Evolutionary conservation across 2,329 filamentous ascomycete species (phyloP), one percentile per base, ranked within the genome.

Genomic region (Cordyceps cicadae): DNA sequence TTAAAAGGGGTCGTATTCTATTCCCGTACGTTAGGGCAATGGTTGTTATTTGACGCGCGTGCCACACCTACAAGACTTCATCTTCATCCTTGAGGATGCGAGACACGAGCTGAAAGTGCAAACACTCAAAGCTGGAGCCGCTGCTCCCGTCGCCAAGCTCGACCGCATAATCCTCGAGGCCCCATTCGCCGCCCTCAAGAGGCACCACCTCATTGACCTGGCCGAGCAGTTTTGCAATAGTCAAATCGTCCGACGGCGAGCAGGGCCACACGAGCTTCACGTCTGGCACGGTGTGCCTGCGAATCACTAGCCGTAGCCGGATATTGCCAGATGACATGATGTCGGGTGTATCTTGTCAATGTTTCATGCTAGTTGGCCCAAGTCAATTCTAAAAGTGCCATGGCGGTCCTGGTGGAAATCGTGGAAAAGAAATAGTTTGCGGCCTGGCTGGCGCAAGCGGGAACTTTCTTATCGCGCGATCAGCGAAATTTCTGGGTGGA

Each of bases 101-200:
- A 15, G 79, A 77, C 6, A 96, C 81, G 21, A 82, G 79, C 70
- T 90, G 87, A 68, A 90, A 97, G 75, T 97, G 93, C 61, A 97
- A 75, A 67, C 90, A 94, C 74, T 97, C 93, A 66, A 90, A 97
- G 51, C 83, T 85, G 19, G 74, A 77, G n/a, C 81, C 81, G 43
- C 76, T 74, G 48, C 24, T 54, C 32, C 69, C 67, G 60, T 81
- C 79, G 21, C 73, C 73, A 3, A 96, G 80, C 72, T 95, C 89
- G 34, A 96, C 90, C 9, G 83, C 83, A 72, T 97, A 97, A 70
- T 97, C 90, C 68, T 97, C 92, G 3, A 96, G 75, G 0, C 90
- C 91, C 90, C 91, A 96, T 62, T 91, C 80, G 46, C 81, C 80
- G 61, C 87, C 86, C 75, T 96, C 92, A 0, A 97, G 83, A 0